Percentiles rank a stretch among this genome's conserved stretches.
These are phyloP conservation scores for Penicillium paneum DNA, from an alignment of 2,329 filamentous ascomycete species.

Conservation along the genomic window DNA sequence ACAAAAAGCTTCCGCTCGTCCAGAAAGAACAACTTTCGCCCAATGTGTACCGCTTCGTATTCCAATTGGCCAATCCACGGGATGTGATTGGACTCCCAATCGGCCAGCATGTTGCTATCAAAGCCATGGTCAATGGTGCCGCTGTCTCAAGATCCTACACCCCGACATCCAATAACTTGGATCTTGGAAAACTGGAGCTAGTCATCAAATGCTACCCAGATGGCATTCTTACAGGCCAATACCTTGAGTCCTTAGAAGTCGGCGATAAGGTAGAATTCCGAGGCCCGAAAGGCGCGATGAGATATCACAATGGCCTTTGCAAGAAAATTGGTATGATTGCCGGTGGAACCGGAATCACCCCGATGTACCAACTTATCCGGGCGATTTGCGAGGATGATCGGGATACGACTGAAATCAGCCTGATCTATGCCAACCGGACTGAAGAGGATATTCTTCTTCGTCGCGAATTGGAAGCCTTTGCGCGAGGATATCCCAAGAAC, in stretches of 20 bases:
- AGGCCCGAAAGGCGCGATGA: slow-evolving; percentile 37
- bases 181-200: slow-evolving; percentile 34
- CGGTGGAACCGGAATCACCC: slow-evolving; percentile 43
- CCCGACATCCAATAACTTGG: slow-evolving; percentile 39
- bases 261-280: slow-evolving; percentile 34
- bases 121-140: slow-evolving; percentile 47
- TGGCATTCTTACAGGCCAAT: slow-evolving; percentile 28
- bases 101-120: slow-evolving; percentile 57
- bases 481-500: slow-evolving; percentile 42
- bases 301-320: slow-evolving; percentile 30
- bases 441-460: slow-evolving; percentile 49
- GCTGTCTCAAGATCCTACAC: slow-evolving; percentile 54
- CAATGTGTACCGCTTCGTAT: slow-evolving; percentile 45
- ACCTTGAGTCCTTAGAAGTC: slow-evolving; percentile 17
- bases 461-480: slow-evolving; percentile 52
- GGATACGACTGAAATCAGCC: slow-evolving; percentile 55
- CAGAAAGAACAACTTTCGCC: slow-evolving; percentile 23
- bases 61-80: slow-evolving; percentile 46
- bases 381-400: slow-evolving; percentile 57
- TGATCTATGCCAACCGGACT: slow-evolving; percentile 50
- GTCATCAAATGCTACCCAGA: slow-evolving; percentile 38
- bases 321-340: slow-evolving; percentile 39
- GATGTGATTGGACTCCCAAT: slow-evolving; percentile 55
- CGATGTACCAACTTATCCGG: slow-evolving; percentile 60
- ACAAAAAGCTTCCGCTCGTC: slow-evolving; percentile 47